These are phyloP conservation scores for Rutstroemia sp. DNA, from an alignment of 2,329 filamentous ascomycete species.

Conservation along the genomic window DNA sequence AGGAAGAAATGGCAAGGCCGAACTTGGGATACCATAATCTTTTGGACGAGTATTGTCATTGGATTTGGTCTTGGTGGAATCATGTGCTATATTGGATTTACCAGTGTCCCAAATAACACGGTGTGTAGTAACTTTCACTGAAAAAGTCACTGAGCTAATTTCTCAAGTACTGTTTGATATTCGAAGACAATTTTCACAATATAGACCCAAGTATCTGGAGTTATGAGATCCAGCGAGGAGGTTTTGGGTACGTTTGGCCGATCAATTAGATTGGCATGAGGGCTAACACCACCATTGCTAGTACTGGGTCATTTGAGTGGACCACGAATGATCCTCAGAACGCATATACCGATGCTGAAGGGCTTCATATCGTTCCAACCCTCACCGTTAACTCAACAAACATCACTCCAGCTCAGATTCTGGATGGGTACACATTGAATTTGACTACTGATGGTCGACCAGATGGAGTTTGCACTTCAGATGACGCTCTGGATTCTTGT, in stretches of 20 bases:
- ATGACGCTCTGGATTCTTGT: conserved; percentile 32
- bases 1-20: conserved; percentile 9
- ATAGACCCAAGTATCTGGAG: conserved; percentile 38
- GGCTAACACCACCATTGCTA: neutral
- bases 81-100: conserved; percentile 10
- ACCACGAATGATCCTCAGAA: conserved; percentile 42
- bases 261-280: no score
- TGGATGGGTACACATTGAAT: conserved; percentile 37
- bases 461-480: conserved; percentile 36
- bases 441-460: conserved; percentile 30
- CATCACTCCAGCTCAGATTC: conserved; percentile 34
- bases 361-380: conserved; percentile 49
- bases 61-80: conserved; percentile 10
- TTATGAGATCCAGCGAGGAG: conserved; percentile 34
- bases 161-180: conserved; percentile 41
- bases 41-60: conserved; percentile 5
- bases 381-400: conserved; percentile 36
- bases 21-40: conserved; percentile 10
- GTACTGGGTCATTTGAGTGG: conserved; percentile 47
- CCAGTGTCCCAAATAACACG: conserved; percentile 6
- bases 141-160: neutral
- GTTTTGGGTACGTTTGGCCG: conserved; percentile 5
- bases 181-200: conserved; percentile 39
- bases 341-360: conserved; percentile 39
- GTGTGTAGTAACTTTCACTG: neutral